phyloP scores from a whole-genome alignment of 2,329 filamentous ascomycete species.

The Penicillium sp. region DNA sequence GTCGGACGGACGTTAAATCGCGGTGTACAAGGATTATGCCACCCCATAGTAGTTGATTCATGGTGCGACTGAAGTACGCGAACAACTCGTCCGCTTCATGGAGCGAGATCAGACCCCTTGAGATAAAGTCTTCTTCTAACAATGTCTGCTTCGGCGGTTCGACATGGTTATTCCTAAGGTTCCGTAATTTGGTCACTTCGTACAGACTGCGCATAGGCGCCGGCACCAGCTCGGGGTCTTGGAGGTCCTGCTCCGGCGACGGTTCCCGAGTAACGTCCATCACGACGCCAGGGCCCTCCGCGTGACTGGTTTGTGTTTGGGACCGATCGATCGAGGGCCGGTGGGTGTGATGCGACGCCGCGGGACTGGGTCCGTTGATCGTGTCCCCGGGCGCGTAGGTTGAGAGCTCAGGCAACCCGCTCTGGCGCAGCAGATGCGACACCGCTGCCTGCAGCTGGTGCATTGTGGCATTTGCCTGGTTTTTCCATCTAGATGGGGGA shows the following conservation, averaged over 20 bases:
- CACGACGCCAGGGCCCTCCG: slow-evolving; percentile 31
- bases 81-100: slow-evolving; percentile 57
- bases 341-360: slow-evolving; percentile 30
- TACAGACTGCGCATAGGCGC: slow-evolving; percentile 58
- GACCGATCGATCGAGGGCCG: slow-evolving; percentile 28
- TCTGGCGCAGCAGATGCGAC: slow-evolving; percentile 47
- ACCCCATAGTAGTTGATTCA: slow-evolving; percentile 57
- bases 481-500: slow-evolving; percentile 45
- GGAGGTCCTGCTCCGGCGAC: slow-evolving; percentile 46
- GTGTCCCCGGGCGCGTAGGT: slow-evolving; percentile 36
- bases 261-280: slow-evolving; percentile 50
- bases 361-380: slow-evolving; percentile 30
- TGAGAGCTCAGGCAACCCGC: slow-evolving; percentile 45
- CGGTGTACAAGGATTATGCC: slow-evolving; percentile 54
- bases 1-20: slow-evolving; percentile 55
- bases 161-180: slow-evolving; percentile 41
- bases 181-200: slow-evolving; percentile 55
- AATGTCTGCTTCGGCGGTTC: slow-evolving; percentile 41
- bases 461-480: slow-evolving; percentile 44
- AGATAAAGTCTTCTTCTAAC: slow-evolving; percentile 54
- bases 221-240: slow-evolving; percentile 47
- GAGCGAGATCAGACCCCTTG: slow-evolving; percentile 49
- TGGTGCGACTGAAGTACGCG: slow-evolving; percentile 52
- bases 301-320: slow-evolving; percentile 30
- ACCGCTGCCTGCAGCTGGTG: slow-evolving; percentile 49